phyloP scores from a whole-genome alignment of 2,329 filamentous ascomycete genomes.

The Fusarium lyarnte region DNA sequence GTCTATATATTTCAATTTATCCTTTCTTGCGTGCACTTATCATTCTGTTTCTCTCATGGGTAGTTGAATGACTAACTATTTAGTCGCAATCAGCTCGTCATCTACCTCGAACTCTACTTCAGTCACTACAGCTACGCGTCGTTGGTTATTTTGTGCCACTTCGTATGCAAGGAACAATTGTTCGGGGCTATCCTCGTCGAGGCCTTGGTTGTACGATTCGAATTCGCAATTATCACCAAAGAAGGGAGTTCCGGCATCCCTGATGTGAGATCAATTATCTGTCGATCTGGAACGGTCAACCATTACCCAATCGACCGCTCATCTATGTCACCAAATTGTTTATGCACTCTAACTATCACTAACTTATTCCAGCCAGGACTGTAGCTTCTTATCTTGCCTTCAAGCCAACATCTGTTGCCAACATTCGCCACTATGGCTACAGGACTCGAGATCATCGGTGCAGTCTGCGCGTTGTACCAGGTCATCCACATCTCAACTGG shows the following conservation, averaged over 20 bases:
- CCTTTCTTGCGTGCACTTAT: too few relatives aligned
- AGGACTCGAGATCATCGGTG: background rate
- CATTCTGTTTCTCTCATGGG: background rate
- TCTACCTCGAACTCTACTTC: background rate
- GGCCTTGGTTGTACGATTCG: rapidly evolving
- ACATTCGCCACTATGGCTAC: background rate
- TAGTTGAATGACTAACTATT: rapidly evolving
- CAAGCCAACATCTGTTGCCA: background rate
- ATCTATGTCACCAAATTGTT: rapidly evolving
- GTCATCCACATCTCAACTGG: background rate
- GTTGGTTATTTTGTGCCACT: background rate
- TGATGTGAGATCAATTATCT: rapidly evolving
- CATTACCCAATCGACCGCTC: rapidly evolving
- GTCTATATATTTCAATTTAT: too few relatives aligned
- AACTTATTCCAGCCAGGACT: too few relatives aligned
- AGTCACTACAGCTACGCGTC: background rate
- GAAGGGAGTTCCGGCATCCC: rapidly evolving
- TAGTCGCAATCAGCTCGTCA: rapidly evolving
- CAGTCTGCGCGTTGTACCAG: background rate
- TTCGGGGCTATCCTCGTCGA: background rate
- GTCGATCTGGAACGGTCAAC: background rate
- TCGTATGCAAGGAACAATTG: background rate
- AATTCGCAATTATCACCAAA: background rate
- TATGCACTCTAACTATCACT: background rate
- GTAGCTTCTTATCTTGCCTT: too few relatives aligned